Conservation (phyloP, 2,329 filamentous ascomycete genomes). For the Aspergillus luchuensis region DNA sequence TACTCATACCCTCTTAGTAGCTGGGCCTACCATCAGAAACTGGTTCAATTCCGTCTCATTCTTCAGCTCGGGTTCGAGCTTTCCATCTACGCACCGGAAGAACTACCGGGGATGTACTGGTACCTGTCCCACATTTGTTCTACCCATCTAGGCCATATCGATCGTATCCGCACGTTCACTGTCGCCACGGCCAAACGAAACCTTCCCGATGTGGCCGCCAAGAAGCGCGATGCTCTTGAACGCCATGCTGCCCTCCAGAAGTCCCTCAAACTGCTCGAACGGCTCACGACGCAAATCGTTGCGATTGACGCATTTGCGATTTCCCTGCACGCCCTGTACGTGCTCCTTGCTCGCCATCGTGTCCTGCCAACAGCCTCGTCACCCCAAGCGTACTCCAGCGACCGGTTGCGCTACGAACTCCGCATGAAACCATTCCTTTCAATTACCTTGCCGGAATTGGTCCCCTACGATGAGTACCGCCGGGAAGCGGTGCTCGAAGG, state of each 20-base stretch:
- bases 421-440: slow-evolving; percentile 81
- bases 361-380: slow-evolving; percentile 53
- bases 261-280: slow-evolving; percentile 57
- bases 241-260: slow-evolving; percentile 40
- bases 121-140: slow-evolving; percentile 75
- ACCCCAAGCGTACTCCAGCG: slow-evolving; percentile 63
- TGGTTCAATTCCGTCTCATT: slow-evolving; percentile 83
- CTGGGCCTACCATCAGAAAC: slow-evolving; percentile 88
- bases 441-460: slow-evolving; percentile 68
- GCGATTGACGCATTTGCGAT: slow-evolving; percentile 60
- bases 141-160: slow-evolving; percentile 67
- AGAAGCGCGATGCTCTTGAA: slow-evolving; percentile 22
- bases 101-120: slow-evolving; percentile 88
- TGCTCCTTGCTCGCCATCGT: slow-evolving; percentile 61
- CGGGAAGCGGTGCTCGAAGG: slow-evolving; percentile 45
- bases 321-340: slow-evolving; percentile 63
- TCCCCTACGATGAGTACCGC: slow-evolving; percentile 64
- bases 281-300: slow-evolving; percentile 65
- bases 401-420: slow-evolving; percentile 72
- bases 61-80: slow-evolving; percentile 94
- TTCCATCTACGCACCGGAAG: slow-evolving; percentile 82
- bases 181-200: slow-evolving; percentile 36
- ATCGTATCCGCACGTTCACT: slow-evolving; percentile 71
- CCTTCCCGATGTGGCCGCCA: slow-evolving; percentile 19
- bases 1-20: slow-evolving; percentile 76